Conservation (phyloP, 2,329 filamentous ascomycete species). For the Lachnellula willkommii region DNA sequence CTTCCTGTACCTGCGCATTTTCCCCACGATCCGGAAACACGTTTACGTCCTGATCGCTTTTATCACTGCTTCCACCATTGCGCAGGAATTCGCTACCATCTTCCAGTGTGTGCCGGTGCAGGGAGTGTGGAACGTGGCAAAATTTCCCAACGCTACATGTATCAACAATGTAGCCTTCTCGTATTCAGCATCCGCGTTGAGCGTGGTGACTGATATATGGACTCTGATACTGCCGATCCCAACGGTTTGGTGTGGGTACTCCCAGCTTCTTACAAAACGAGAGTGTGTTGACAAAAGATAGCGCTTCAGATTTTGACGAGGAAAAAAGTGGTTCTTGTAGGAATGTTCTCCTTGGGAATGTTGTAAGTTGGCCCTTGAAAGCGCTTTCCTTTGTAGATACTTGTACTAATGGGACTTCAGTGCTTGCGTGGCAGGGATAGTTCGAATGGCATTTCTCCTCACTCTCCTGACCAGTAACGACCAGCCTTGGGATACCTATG, state of each 20-base stretch:
- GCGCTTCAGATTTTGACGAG: not conserved
- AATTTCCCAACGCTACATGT: not conserved
- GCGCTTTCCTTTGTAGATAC: not conserved
- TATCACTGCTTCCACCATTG: not conserved
- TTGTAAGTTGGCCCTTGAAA: not conserved
- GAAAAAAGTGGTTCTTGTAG: slow-evolving; percentile 1
- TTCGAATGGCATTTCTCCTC: slow-evolving; percentile 6
- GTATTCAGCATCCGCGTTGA: not conserved
- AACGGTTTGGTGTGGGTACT: not conserved
- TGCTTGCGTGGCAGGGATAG: slow-evolving; percentile 9
- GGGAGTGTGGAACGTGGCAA: not conserved
- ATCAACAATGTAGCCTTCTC: slow-evolving; percentile 3
- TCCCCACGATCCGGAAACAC: not conserved
- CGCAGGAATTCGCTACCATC: not conserved
- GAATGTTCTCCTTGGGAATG: slow-evolving; percentile 5
- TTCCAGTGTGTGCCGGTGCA: slow-evolving; percentile 2
- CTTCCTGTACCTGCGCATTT: slow-evolving; percentile 1
- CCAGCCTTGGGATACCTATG: slow-evolving; percentile 2
- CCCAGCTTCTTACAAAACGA: not conserved
- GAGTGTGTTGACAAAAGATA: not conserved
- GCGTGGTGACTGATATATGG: slow-evolving; percentile 1
- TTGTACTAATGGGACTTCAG: not conserved
- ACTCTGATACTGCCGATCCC: not conserved
- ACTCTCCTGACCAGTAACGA: not conserved
- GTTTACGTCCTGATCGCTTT: not conserved